These are phyloP conservation scores for Trichoderma parareesei DNA, from an alignment of 495 filamentous ascomycete species.

Conservation along the genomic window DNA sequence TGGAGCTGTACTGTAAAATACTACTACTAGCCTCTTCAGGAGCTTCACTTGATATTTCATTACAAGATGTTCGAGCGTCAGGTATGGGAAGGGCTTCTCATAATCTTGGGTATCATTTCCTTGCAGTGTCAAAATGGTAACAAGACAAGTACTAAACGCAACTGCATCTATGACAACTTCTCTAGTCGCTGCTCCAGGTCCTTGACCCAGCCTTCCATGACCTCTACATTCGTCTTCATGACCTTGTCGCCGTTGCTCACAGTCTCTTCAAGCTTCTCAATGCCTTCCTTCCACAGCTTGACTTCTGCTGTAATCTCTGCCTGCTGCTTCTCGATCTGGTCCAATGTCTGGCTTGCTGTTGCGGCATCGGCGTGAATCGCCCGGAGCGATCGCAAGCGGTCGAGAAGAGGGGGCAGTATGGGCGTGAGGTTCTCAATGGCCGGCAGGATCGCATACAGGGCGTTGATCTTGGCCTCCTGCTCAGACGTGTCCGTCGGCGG, in stretches of 20 bases:
- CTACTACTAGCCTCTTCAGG: background rate
- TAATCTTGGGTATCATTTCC: background rate
- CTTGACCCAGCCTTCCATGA: constrained; percentile 82
- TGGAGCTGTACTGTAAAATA: background rate
- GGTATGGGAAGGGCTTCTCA: too few relatives aligned
- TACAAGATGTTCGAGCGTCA: too few relatives aligned
- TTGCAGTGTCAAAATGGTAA: constrained; percentile 23
- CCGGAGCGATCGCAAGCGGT: constrained; percentile 74
- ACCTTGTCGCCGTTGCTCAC: constrained; percentile 59
- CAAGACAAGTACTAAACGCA: background rate
- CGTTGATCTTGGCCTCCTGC: constrained; percentile 78
- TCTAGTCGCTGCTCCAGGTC: constrained; percentile 71
- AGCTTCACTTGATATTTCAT: background rate
- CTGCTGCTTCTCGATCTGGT: constrained; percentile 69
- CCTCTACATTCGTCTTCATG: constrained; percentile 68
- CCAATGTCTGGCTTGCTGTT: constrained; percentile 70
- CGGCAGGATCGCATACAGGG: constrained; percentile 79
- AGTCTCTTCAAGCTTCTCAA: constrained; percentile 69
- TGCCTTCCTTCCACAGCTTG: constrained; percentile 72
- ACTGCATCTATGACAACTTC: constrained; percentile 33
- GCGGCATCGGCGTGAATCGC: constrained; percentile 82
- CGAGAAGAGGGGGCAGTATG: constrained; percentile 74
- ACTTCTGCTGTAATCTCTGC: constrained; percentile 78
- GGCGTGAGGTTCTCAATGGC: constrained; percentile 85
- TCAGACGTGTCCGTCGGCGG: constrained; percentile 46